Evolutionary conservation across 352 stramenopile genomes (phyloP).

Genomic region (Thalassiosira hispida): DNA sequence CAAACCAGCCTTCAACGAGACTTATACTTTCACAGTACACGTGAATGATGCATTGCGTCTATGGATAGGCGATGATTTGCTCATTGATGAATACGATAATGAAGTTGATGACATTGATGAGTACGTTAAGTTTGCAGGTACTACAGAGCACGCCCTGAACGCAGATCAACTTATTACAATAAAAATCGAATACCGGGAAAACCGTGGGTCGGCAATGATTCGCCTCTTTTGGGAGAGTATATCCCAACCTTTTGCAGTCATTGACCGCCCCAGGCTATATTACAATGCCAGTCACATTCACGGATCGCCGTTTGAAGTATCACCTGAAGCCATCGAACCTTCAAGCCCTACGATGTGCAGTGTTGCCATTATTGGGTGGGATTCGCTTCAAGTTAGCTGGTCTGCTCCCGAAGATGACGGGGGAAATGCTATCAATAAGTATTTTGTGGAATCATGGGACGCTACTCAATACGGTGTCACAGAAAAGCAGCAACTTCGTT

Average conservation of each 20-base stretch:
- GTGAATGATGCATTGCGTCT: conserved; percentile 91
- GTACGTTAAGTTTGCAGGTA: conserved; percentile 61
- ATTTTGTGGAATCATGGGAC: conserved; percentile 87
- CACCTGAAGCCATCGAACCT: conserved; percentile 69
- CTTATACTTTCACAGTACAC: conserved; percentile 88
- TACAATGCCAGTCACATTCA: conserved; percentile 78
- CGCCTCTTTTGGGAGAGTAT: conserved; percentile 89
- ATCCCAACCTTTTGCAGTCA: conserved; percentile 89
- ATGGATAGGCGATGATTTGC: conserved; percentile 87
- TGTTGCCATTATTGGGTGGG: conserved; percentile 70
- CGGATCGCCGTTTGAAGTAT: conserved; percentile 74
- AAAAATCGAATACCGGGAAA: conserved; percentile 93
- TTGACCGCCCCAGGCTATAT: conserved; percentile 90
- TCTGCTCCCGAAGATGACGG: conserved; percentile 88
- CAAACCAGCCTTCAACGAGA: conserved; percentile 90
- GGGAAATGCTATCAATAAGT: conserved; percentile 85
- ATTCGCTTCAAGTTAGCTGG: conserved; percentile 87
- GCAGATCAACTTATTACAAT: conserved; percentile 88
- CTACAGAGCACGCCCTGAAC: conserved; percentile 77
- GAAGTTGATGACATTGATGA: conserved; percentile 75
- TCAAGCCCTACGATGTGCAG: conserved; percentile 57
- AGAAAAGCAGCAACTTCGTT: conserved; percentile 67
- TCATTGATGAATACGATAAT: conserved; percentile 89
- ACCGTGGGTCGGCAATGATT: conserved; percentile 87
- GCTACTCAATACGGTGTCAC: conserved; percentile 40